Evolutionary conservation across 78 protist genomes (phyloP), one percentile per base, ranked within the genome.

Genomic region (Polysphondylium violaceum): DNA sequence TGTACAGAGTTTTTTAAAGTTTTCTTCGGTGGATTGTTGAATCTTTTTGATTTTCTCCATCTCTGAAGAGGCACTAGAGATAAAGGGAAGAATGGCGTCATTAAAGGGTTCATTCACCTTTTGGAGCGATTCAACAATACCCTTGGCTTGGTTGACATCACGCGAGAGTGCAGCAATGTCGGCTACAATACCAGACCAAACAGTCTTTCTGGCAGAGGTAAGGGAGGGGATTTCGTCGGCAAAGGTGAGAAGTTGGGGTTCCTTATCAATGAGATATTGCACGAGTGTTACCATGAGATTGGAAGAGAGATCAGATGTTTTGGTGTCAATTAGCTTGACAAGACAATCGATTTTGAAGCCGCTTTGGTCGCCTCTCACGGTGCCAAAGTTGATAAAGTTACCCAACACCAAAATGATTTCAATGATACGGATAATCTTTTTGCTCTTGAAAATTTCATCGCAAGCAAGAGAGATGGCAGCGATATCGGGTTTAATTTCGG

Each of bases 331-430:
- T 27, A 88, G 0, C 17, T 78, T 76, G 14, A 61, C 61, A 7
- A 88, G 67, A 67, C 77, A 60, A 29, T 88, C 89, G 19, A 88
- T 59, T 55, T 88, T 88, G 75, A 59, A 88, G 16, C 87, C 94
- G 2, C 67, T 25, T 60, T 69, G 81, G 23, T 88, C 94, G 8
- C 94, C 94, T 72, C 94, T 67, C 16, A 63, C 71, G 19, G 94
- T 88, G 6, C 94, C 94, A 60, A 35, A 76, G 76, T 88, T 88
- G 33, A 88, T 88, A 25, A 78, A 88, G 23, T 88, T 88, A 35
- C 94, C 94, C 1, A 88, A 56, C 0, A 78, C 94, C 41, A 88
- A 65, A 7, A 76, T 25, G 38, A 88, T 71, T 41, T 88, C 89
- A 74, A 87, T 64, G 55, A 75, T 16, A 56, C 93, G 76, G 9